These are phyloP conservation scores for Trichosporon sp. DNA, from an alignment of 1,284 basidiomycete species.

Conservation along the genomic window DNA sequence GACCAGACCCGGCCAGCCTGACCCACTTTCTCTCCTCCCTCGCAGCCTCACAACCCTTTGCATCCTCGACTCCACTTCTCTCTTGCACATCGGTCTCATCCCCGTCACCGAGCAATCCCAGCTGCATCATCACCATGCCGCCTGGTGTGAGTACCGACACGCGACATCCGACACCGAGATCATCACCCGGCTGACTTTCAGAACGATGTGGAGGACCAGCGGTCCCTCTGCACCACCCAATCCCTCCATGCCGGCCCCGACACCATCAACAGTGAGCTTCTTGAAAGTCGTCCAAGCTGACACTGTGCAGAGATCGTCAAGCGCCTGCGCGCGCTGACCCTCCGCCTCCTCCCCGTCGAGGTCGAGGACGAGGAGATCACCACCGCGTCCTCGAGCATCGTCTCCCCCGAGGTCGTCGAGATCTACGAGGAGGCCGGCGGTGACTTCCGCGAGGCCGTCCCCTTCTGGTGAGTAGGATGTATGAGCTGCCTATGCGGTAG, in stretches of 20 bases:
- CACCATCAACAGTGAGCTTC: constrained; percentile 16
- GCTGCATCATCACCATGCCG: background rate
- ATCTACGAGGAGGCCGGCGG: constrained; percentile 52
- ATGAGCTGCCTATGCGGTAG: background rate
- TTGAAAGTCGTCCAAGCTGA: background rate
- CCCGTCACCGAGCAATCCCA: background rate
- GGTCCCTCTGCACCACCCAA: constrained; percentile 35
- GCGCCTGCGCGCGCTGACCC: constrained; percentile 70
- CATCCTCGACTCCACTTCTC: background rate
- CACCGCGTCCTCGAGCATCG: constrained; percentile 46
- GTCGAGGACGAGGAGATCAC: constrained; percentile 45
- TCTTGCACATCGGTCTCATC: background rate
- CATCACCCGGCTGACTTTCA: no score
- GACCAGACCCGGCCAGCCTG: background rate
- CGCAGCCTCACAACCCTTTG: background rate
- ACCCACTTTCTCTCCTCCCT: background rate
- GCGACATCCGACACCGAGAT: background rate
- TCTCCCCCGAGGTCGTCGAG: constrained; percentile 50
- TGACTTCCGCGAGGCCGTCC: constrained; percentile 69
- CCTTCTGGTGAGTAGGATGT: constrained; percentile 36
- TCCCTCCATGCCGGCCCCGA: constrained; percentile 21
- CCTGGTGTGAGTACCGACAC: background rate
- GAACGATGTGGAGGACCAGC: constrained; percentile 42
- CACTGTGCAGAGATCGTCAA: constrained; percentile 57
- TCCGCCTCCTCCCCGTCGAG: constrained; percentile 74